Evolutionary conservation across 352 stramenopile genomes (phyloP), one percentile per base, ranked within the genome.

Genomic region (Pythium rishiriense): DNA sequence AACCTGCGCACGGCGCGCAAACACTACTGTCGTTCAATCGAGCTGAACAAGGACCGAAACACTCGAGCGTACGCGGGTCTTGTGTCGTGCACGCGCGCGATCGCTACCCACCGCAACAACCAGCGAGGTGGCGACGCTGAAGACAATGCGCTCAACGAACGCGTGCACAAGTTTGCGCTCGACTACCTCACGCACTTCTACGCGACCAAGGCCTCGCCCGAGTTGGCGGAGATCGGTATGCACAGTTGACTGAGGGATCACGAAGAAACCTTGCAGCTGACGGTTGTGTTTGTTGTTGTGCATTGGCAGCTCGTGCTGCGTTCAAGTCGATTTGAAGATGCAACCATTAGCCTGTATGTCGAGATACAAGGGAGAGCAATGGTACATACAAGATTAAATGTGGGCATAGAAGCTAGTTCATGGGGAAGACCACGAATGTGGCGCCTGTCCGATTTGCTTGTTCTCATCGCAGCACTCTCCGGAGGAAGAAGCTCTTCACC

Each of bases 41-140:
- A 79, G 41, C 53, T 79, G 8, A 79, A 79, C 61, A 75, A 78
- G 47, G 51, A 64, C 28, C 60, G 61, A 19, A 79, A 76, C 54
- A 64, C 54, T 14, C 68, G 72, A 14, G 69, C 63, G 3, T 75
- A 73, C 50, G 64, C 66, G 11, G 72, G 56, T 22, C 65, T 79
- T 7, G 45, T 76, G 31, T 73, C 72, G 51, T 75, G 65, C 55
- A 79, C 72, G 29, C 64, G 59, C n/a, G 56, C 68, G 17, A 73
- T 79, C 48, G 54, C 72, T 2, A 58, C 72, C 19, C 59, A 72
- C 56, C 69, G 69, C 41, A 70, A 60, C 57, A 69, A 68, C 58
- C 55, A 71, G 28, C 59, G 48, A 19, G 37, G 57, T 10, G 64
- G 64, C 39, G 72, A 79, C 58, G 60, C 64, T 14, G 69, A 76